Evolutionary conservation across 108 stramenopile species (phyloP).

Genomic region (Nitzschia palea): DNA sequence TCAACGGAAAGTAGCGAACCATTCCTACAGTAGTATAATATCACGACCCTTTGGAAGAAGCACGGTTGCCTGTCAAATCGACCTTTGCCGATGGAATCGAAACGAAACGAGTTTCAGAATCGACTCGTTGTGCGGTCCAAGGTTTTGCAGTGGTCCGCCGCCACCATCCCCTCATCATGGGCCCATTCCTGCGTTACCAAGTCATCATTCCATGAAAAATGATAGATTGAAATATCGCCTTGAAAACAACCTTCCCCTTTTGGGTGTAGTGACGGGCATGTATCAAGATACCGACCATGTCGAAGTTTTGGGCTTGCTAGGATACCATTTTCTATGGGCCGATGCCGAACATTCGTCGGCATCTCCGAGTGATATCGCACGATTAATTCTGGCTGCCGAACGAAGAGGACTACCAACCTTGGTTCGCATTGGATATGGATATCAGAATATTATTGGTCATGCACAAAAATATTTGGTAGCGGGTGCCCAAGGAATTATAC

Average conservation of each 20-base stretch:
- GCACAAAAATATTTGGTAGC: slow-evolving; percentile 40
- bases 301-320: slow-evolving; percentile 36
- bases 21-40: too few species aligned
- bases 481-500: slow-evolving; percentile 41
- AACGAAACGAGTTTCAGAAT: too few species aligned
- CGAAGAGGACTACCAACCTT: slow-evolving; percentile 40
- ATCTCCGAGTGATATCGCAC: slow-evolving; percentile 22
- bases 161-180: too few species aligned
- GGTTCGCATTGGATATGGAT: slow-evolving; percentile 46
- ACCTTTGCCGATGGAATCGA: too few species aligned
- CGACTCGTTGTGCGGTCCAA: too few species aligned
- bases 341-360: slow-evolving; percentile 41
- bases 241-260: slow-evolving; percentile 13
- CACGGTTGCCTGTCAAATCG: too few species aligned
- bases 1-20: too few species aligned
- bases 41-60: too few species aligned
- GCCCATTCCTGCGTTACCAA: too few species aligned
- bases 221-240: slow-evolving; percentile 17
- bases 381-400: slow-evolving; percentile 38
- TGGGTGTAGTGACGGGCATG: slow-evolving; percentile 37
- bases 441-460: slow-evolving; percentile 47
- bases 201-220: slow-evolving; percentile 27
- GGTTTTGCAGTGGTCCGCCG: too few species aligned
- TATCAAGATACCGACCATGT: slow-evolving; percentile 45
- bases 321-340: slow-evolving; percentile 46